Conservation (phyloP, 805 yeast species). For the Ogataea ramenticola region DNA sequence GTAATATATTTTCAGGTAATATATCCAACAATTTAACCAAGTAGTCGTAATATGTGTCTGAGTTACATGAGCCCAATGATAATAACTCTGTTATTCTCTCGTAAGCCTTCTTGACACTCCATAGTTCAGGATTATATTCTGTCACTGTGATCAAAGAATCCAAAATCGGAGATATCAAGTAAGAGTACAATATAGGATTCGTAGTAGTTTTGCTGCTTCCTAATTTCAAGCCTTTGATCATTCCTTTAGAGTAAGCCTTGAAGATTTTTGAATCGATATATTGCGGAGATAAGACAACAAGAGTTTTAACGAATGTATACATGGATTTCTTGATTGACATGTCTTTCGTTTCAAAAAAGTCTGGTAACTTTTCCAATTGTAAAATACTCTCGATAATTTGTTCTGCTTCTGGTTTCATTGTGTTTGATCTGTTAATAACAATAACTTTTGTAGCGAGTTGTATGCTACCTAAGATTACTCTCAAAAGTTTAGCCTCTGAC, state of each 20-base stretch:
- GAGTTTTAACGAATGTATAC: slow-evolving; percentile 28
- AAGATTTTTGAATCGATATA: slow-evolving; percentile 23
- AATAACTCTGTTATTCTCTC: slow-evolving; percentile 40
- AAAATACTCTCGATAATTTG: slow-evolving; percentile 28
- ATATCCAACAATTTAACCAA: slow-evolving; percentile 9
- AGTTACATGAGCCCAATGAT: slow-evolving; percentile 45
- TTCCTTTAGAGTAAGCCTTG: slow-evolving; percentile 36
- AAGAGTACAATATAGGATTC: slow-evolving; percentile 36
- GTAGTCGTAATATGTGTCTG: slow-evolving; percentile 38
- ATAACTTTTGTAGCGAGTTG: slow-evolving; percentile 32
- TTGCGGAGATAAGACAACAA: slow-evolving; percentile 16
- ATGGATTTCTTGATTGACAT: slow-evolving; percentile 35
- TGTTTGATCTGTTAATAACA: slow-evolving; percentile 5
- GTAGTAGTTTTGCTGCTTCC: slow-evolving; percentile 11
- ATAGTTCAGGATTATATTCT: slow-evolving; percentile 40
- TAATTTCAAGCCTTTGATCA: slow-evolving; percentile 34
- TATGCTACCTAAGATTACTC: slow-evolving; percentile 47
- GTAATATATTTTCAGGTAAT: slow-evolving; percentile 16
- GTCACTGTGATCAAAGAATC: slow-evolving; percentile 38
- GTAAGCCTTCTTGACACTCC: slow-evolving; percentile 43
- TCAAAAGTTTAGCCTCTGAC: slow-evolving; percentile 51
- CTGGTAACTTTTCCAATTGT: slow-evolving; percentile 37
- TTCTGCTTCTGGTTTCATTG: slow-evolving; percentile 13
- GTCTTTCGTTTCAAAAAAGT: slow-evolving; percentile 30
- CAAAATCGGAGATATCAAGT: slow-evolving; percentile 40